Percentiles rank a stretch among this genome's conserved stretches.
Evolutionary conservation across 1,284 basidiomycete species (phyloP).

Genomic region (Pisolithus thermaeus): DNA sequence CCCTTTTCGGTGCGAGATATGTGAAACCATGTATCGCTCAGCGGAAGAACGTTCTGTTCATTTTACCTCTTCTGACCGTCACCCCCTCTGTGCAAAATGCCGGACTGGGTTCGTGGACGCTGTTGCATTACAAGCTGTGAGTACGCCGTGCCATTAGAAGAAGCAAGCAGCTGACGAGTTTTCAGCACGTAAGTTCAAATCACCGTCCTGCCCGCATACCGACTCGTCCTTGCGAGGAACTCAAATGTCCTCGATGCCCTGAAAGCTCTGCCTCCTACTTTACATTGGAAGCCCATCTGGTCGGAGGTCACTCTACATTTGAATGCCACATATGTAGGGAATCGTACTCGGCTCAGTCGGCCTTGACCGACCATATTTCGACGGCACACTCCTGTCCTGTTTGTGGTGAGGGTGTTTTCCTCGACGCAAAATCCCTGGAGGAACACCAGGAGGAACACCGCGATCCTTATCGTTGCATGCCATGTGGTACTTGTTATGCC

Average conservation of each 20-base stretch:
- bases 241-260: conserved; percentile 6
- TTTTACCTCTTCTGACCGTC: conserved; percentile 17
- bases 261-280: conserved; percentile 8
- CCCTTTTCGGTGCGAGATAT: conserved; percentile 26
- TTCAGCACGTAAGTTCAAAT: too few relatives aligned
- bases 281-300: conserved; percentile 3
- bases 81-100: conserved; percentile 23
- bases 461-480: too few relatives aligned
- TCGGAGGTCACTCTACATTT: conserved; percentile 6
- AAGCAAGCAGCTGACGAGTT: neutral
- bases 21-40: conserved; percentile 24
- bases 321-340: conserved; percentile 24
- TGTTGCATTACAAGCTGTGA: conserved; percentile 14
- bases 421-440: too few relatives aligned
- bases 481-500: too few relatives aligned
- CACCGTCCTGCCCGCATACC: conserved; percentile 9
- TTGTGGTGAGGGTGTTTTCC: conserved; percentile 29
- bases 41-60: conserved; percentile 23
- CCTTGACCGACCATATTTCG: conserved; percentile 26
- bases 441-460: too few relatives aligned
- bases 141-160: conserved; percentile 9
- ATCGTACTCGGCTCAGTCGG: conserved; percentile 16
- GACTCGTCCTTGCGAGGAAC: too few relatives aligned
- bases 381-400: conserved; percentile 29
- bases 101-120: conserved; percentile 25